Evolutionary conservation across 768 basidiomycete genomes (phyloP).

Genomic region (Phylloporus sp.): DNA sequence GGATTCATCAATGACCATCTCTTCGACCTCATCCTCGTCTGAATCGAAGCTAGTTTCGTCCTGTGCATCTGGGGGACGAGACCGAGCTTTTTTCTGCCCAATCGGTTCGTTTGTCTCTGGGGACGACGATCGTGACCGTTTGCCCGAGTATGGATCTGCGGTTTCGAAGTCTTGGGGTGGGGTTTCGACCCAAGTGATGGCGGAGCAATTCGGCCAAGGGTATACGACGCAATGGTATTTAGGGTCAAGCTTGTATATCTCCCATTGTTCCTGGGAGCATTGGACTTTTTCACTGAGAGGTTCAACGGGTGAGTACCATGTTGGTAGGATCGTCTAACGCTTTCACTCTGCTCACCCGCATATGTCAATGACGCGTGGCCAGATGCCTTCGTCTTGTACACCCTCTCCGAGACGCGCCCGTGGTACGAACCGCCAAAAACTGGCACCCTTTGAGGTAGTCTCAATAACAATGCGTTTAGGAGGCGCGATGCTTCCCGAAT

Average conservation of each 20-base stretch:
- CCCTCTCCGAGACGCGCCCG: slow-evolving; percentile 55
- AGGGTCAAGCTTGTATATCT: slow-evolving; percentile 78
- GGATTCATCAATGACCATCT: slow-evolving; percentile 43
- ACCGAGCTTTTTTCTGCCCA: slow-evolving; percentile 26
- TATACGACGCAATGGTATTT: slow-evolving; percentile 62
- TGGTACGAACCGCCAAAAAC: slow-evolving; percentile 75
- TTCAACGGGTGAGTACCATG: slow-evolving; percentile 10
- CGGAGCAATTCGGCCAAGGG: slow-evolving; percentile 33
- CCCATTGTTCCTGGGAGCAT: slow-evolving; percentile 77
- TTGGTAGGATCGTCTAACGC: slow-evolving; percentile 1
- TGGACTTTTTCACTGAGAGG: slow-evolving; percentile 41
- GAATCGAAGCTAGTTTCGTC: slow-evolving; percentile 26
- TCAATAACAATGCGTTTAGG: slow-evolving; percentile 76
- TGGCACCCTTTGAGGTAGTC: slow-evolving; percentile 48
- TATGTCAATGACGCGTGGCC: slow-evolving; percentile 62
- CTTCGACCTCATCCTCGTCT: slow-evolving; percentile 45
- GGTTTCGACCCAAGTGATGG: slow-evolving; percentile 19
- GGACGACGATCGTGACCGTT: slow-evolving; percentile 26
- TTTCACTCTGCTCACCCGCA: slow-evolving; percentile 53
- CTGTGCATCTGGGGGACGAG: slow-evolving; percentile 14
- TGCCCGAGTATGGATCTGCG: slow-evolving; percentile 14
- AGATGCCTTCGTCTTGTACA: slow-evolving; percentile 59
- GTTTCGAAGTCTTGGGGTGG: slow-evolving; percentile 6
- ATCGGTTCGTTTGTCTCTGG: slow-evolving; percentile 15
- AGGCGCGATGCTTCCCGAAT: slow-evolving; percentile 44